These are phyloP conservation scores for Primulina huaijiensis DNA, from an alignment of 257 asterid genomes.

Conservation along the genomic window DNA sequence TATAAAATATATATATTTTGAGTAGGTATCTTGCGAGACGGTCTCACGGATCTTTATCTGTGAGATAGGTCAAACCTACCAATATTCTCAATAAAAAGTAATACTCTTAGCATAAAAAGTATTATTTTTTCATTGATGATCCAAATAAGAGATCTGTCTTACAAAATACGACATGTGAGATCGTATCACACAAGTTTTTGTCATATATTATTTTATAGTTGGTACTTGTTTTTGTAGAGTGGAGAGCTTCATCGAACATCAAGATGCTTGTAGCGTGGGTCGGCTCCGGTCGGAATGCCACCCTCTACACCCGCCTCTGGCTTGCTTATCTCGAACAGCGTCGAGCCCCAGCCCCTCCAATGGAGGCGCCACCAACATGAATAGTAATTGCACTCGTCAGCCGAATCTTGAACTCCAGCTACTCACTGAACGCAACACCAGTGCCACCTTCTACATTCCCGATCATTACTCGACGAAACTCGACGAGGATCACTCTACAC, in stretches of 20 bases:
- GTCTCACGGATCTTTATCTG: too few relatives aligned
- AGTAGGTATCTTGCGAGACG: too few relatives aligned
- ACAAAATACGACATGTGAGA: too few relatives aligned
- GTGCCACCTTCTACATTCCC: slow-evolving; percentile 14
- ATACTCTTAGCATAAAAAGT: too few relatives aligned
- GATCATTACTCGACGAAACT: slow-evolving; percentile 14
- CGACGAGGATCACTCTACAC: slow-evolving; percentile 36
- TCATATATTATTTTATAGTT: neutral
- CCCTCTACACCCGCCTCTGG: slow-evolving; percentile 34
- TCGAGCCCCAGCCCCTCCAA: slow-evolving; percentile 58
- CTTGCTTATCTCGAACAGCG: slow-evolving; percentile 48
- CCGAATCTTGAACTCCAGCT: slow-evolving; percentile 42
- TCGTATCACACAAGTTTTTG: too few relatives aligned
- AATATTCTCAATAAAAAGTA: too few relatives aligned
- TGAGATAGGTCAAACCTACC: too few relatives aligned
- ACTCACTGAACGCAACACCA: slow-evolving; percentile 22
- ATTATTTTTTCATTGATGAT: too few relatives aligned
- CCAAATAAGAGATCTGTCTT: too few relatives aligned
- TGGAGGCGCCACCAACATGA: slow-evolving; percentile 2
- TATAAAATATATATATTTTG: neutral
- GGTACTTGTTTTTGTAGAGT: slow-evolving; percentile 36
- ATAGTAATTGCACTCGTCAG: slow-evolving; percentile 13
- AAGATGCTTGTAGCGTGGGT: slow-evolving; percentile 55
- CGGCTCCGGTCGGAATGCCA: slow-evolving; percentile 41
- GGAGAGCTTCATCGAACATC: slow-evolving; percentile 85